phyloP scores from a whole-genome alignment of 1,284 basidiomycete species.

The Ceratobasidium sp. region DNA sequence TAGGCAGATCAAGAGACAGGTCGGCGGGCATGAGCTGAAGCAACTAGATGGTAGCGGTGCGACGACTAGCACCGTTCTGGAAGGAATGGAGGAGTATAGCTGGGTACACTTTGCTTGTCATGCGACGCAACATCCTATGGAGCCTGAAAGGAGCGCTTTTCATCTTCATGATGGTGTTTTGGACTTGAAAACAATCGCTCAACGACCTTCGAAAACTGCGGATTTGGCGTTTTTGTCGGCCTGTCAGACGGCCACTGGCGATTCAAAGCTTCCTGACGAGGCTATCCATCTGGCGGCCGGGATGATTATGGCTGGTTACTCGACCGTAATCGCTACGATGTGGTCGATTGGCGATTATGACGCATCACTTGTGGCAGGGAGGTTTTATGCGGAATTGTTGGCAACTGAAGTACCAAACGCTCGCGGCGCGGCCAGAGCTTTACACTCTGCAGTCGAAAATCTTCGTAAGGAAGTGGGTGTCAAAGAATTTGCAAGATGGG shows the following conservation, averaged over 20 bases:
- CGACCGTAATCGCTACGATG: slow-evolving; percentile 29
- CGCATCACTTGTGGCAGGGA: background rate
- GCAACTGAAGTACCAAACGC: background rate
- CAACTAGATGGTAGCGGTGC: background rate
- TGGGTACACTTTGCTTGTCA: slow-evolving; percentile 38
- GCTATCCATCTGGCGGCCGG: slow-evolving; percentile 34
- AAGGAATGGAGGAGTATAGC: background rate
- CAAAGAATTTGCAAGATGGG: background rate
- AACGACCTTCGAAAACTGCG: background rate
- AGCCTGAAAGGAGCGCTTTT: background rate
- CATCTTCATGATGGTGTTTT: slow-evolving; percentile 15
- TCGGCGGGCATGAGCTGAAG: background rate
- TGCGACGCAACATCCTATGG: background rate
- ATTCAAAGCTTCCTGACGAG: slow-evolving; percentile 26
- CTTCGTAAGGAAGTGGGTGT: slow-evolving; percentile 8
- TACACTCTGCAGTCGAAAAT: background rate
- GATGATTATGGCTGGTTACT: slow-evolving; percentile 16
- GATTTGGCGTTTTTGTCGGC: slow-evolving; percentile 22
- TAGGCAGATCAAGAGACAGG: background rate
- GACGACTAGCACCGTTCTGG: background rate
- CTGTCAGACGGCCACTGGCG: slow-evolving; percentile 39
- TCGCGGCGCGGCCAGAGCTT: background rate
- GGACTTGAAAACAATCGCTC: background rate
- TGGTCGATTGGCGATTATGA: slow-evolving; percentile 19
- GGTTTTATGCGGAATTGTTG: slow-evolving; percentile 3